Base-by-base conservation (phyloP, 345 rosid genomes). In the Barbarea vulgaris region DNA sequence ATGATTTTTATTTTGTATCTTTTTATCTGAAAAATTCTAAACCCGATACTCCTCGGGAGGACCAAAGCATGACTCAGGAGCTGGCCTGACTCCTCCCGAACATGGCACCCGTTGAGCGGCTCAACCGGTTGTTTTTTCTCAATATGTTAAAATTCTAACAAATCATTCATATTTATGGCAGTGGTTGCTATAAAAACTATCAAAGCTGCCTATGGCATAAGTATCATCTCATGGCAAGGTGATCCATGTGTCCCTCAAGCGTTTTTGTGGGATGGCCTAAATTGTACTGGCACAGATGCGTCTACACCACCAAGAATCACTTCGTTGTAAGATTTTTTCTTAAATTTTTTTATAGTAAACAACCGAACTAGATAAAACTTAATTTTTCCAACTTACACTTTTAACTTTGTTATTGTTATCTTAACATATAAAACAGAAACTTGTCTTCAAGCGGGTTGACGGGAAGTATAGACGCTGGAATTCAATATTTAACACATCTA, bases 171-270 rank as follows among this genome's bases (percentile, higher is more conserved):
- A 48, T 31, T 7, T 30, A 7, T 64, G 19, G n/a, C 59, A 89
- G 90, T 78, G 56, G 57, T 83, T 46, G 83, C 90, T 0, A 83
- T 83, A 0, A 69, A 0, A 5, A 64, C 42, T 5, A 81, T 83
- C 50, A 86, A 82, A 57, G 33, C 52, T 4, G 8, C 10, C 0
- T 85, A 85, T 55, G 80, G 69, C 28, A 7, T 86, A 24, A 77
- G 34, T 4, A 76, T 50, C 56, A 73, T 75, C 24, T 12, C 78
- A 33, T 88, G 88, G 93, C 88, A 88, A 73, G 93, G 90, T 27
- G 93, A 88, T 80, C 90, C 90, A 39, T 85, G 90, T 18, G 67
- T 69, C 0, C 93, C 89, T 7, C n/a, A 15, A 22, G 8, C 24
- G 17, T 83, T 66, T 69, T 2, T 4, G 46, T 84, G 90, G 90